Conservation (phyloP, 768 basidiomycete genomes). For the Leccinellum rugosiceps region DNA sequence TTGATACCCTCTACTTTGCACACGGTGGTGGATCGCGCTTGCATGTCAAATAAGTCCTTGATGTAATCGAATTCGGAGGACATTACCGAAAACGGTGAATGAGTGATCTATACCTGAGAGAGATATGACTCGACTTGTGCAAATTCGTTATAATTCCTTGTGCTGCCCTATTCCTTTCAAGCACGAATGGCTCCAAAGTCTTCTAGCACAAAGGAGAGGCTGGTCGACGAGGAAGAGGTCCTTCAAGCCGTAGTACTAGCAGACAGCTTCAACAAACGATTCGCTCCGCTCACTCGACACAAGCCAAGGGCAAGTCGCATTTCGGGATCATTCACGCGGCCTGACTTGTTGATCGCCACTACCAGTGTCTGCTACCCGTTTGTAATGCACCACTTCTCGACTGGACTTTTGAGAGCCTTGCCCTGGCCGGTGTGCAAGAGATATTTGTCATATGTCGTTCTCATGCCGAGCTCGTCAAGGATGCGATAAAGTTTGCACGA, state of each 20-base stretch:
- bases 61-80: constrained; percentile 29
- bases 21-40: constrained; percentile 32
- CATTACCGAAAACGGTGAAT: not conserved
- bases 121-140: constrained; percentile 24
- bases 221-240: constrained; percentile 75
- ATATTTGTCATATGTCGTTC: constrained; percentile 94
- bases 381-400: constrained; percentile 92
- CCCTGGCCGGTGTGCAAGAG: constrained; percentile 93
- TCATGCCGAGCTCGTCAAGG: constrained; percentile 81
- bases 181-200: constrained; percentile 63
- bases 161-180: not conserved
- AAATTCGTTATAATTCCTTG: not conserved
- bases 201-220: constrained; percentile 56
- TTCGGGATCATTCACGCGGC: constrained; percentile 6
- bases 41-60: constrained; percentile 33
- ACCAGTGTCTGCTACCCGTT: constrained; percentile 85
- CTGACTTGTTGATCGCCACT: constrained; percentile 17
- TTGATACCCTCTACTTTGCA: constrained; percentile 46
- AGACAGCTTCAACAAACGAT: constrained; percentile 93
- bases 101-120: not conserved
- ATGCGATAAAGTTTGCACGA: constrained; percentile 69
- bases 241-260: constrained; percentile 94
- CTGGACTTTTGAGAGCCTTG: constrained; percentile 95
- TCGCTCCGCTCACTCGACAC: constrained; percentile 83
- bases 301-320: constrained; percentile 72